phyloP scores from a whole-genome alignment of 495 filamentous ascomycete species.

The Talaromyces nanjingensis region DNA sequence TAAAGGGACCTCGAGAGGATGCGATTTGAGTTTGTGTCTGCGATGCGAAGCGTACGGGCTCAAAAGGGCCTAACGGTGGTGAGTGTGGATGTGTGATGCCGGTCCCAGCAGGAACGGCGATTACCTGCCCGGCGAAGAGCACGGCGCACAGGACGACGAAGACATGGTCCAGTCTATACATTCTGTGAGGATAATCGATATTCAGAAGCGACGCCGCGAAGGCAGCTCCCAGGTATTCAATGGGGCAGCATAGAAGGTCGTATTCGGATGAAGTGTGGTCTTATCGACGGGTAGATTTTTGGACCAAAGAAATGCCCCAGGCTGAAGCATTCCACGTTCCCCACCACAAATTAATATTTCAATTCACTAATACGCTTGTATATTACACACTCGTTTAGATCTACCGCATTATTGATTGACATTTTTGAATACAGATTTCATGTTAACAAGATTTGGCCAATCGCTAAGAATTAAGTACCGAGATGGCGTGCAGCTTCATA shows the following conservation, averaged over 20 bases:
- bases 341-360: background rate
- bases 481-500: background rate
- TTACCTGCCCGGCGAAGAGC: slow-evolving; percentile 13
- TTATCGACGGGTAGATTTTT: background rate
- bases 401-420: background rate
- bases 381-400: background rate
- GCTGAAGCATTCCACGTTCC: slow-evolving; percentile 2
- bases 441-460: background rate
- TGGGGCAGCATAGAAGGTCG: background rate
- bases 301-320: background rate
- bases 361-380: background rate
- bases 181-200: background rate
- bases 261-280: background rate
- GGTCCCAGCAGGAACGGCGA: slow-evolving; percentile 37
- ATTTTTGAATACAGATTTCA: too few relatives aligned
- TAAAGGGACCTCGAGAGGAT: slow-evolving; percentile 34
- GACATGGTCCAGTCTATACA: slow-evolving; percentile 14
- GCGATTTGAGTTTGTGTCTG: slow-evolving; percentile 21
- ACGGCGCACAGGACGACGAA: slow-evolving; percentile 22
- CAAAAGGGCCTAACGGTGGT: slow-evolving; percentile 30
- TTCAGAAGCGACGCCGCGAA: slow-evolving; percentile 1
- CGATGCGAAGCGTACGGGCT: slow-evolving; percentile 13
- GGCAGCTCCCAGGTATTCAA: slow-evolving; percentile 1
- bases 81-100: slow-evolving; percentile 28
- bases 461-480: background rate